phyloP scores from a whole-genome alignment of 345 rosid genomes.

The Corchorus olitorius region DNA sequence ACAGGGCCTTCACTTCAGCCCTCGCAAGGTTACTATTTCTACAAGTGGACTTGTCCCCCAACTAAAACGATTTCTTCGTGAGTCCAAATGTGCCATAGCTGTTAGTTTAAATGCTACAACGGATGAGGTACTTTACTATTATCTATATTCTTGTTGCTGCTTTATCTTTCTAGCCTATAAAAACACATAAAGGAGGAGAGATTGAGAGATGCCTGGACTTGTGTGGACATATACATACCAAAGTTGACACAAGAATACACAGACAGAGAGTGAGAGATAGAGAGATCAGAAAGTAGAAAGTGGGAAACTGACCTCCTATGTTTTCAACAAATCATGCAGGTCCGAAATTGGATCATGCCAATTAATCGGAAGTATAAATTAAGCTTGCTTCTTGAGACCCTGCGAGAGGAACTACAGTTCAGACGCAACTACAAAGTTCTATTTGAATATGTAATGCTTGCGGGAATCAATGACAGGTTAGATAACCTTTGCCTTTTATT shows the following conservation, averaged over 20 bases:
- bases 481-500: conserved; percentile 2
- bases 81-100: conserved; percentile 82
- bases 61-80: conserved; percentile 76
- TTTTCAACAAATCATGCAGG: conserved; percentile 46
- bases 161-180: background rate
- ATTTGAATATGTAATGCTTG: conserved; percentile 91
- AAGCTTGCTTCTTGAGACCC: conserved; percentile 76
- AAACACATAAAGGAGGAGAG: background rate
- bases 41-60: conserved; percentile 97
- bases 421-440: conserved; percentile 79
- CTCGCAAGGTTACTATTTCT: conserved; percentile 90
- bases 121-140: conserved; percentile 67
- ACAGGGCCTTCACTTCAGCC: conserved; percentile 93
- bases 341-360: conserved; percentile 96
- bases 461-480: conserved; percentile 89
- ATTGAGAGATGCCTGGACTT: background rate
- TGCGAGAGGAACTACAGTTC: conserved; percentile 62
- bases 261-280: background rate
- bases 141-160: conserved; percentile 5
- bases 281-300: conserved; percentile 8
- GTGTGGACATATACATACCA: background rate
- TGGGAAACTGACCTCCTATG: conserved; percentile 7
- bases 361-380: conserved; percentile 81
- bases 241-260: background rate
- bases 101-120: conserved; percentile 97